Conservation (phyloP, 2,329 filamentous ascomycete species). For the Fusarium virguliforme region DNA sequence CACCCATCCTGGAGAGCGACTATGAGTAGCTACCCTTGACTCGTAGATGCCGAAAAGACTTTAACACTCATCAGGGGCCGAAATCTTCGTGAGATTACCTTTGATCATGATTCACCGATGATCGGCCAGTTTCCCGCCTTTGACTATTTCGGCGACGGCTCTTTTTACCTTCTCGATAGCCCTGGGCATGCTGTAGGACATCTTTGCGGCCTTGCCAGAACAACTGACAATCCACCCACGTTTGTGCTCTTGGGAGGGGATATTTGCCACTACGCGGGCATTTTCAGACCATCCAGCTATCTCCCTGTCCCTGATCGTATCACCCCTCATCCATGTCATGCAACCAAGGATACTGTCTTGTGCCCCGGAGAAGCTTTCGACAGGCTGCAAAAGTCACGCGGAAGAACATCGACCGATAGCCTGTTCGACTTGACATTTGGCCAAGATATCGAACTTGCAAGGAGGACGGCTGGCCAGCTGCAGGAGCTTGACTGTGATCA, state of each 20-base stretch:
- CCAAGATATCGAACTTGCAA: slow-evolving; percentile 36
- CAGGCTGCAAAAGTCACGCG: slow-evolving; percentile 38
- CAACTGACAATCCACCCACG: slow-evolving; percentile 52
- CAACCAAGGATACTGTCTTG: slow-evolving; percentile 9
- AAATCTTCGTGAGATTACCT: slow-evolving; percentile 51
- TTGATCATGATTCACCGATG: slow-evolving; percentile 46
- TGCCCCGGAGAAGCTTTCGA: slow-evolving; percentile 43
- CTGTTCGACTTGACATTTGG: slow-evolving; percentile 45
- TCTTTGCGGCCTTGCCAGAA: slow-evolving; percentile 60
- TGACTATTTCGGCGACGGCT: slow-evolving; percentile 62
- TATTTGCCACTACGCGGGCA: slow-evolving; percentile 59
- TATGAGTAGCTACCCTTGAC: slow-evolving; percentile 4
- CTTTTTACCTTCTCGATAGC: slow-evolving; percentile 60
- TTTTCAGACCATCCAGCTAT: slow-evolving; percentile 56
- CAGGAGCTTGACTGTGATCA: slow-evolving; percentile 45
- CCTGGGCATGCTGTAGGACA: slow-evolving; percentile 61
- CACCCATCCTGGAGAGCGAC: slow-evolving; percentile 56
- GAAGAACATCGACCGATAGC: slow-evolving; percentile 32
- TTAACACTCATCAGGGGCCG: slow-evolving; percentile 39
- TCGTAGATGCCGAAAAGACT: neutral
- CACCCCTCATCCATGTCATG: slow-evolving; percentile 41
- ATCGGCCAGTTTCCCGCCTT: slow-evolving; percentile 58
- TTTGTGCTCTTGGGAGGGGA: slow-evolving; percentile 63
- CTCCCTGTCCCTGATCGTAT: slow-evolving; percentile 55
- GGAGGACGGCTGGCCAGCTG: slow-evolving; percentile 29